Evolutionary conservation across 495 filamentous ascomycete genomes (phyloP), one percentile per base, ranked within the genome.

Genomic region (Evansstolkia leycettana): DNA sequence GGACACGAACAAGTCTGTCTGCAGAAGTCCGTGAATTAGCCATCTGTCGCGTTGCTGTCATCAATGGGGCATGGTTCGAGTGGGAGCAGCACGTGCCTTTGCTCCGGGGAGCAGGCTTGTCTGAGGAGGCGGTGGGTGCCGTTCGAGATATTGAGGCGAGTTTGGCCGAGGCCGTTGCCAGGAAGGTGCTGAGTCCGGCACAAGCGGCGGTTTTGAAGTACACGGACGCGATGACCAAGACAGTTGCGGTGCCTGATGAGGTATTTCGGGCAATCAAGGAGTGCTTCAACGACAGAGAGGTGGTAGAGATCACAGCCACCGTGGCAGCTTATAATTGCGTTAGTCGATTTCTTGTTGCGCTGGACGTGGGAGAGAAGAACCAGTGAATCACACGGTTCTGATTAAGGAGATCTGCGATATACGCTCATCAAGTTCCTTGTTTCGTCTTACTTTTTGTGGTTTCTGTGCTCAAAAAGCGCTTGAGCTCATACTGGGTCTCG

Each of bases 281-380:
- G 17, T 33, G 60, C 14, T 89, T 84, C 43, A 57, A 45, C 13
- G 77, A 85, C 37, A 66, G 65, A 54, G 77, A 84, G 62, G 60
- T 82, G 23, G 80, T 88, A 23, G 84, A 90, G 63, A 67, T 87
- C 40, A 83, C 78, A 37, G 74, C 82, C 11, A 84, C 80, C 16
- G 74, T 80, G 41, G 82, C 78, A n/a, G 75, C 73, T 18, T 92
- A 94, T 51, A 92, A 92, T 51, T 86, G 82, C 55, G 84, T 94
- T 8, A 84, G 79, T 45, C 67, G 84, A 31, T 89, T 92, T 46
- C 56, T 92, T 42, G 84, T 92, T 19, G 84, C 84, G 13, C 50
- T 94, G 42, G 79, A 89, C 59, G 82, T 87, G 63, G 74, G 73
- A 13, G 74, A 79, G 52, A 67, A 60, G 48, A 75, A 73, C 23